These are phyloP conservation scores for Vinca minor DNA, from an alignment of 257 asterid genomes.

Conservation along the genomic window DNA sequence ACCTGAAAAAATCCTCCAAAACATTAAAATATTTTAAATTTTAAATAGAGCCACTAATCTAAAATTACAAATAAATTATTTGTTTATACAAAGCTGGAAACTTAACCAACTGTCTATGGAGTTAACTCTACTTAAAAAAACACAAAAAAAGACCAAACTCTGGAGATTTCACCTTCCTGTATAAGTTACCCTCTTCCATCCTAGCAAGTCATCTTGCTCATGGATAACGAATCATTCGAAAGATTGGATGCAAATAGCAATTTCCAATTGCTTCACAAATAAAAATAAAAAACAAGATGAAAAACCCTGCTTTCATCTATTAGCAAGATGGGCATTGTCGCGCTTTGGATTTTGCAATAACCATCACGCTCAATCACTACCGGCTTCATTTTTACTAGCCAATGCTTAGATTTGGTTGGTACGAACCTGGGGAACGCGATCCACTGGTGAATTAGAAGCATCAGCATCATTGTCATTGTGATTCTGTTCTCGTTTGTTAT, in stretches of 20 bases:
- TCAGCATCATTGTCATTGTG: conserved; percentile 4
- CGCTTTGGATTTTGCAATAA: not conserved
- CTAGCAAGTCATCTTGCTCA: not conserved
- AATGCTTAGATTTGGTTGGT: conserved; percentile 28
- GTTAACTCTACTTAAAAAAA: too few relatives aligned
- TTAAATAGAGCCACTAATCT: not conserved
- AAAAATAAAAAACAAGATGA: not conserved
- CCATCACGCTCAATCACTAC: conserved; percentile 15
- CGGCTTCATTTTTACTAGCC: conserved; percentile 32
- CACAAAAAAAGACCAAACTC: too few relatives aligned
- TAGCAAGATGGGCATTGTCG: not conserved
- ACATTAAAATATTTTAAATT: not conserved
- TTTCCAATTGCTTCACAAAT: not conserved
- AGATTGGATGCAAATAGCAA: too few relatives aligned
- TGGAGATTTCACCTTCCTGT: not conserved
- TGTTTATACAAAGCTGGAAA: not conserved
- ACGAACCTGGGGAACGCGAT: conserved; percentile 20
- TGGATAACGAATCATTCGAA: too few relatives aligned
- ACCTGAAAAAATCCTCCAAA: not conserved
- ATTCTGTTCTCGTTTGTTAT: conserved; percentile 16
- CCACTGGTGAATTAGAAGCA: conserved; percentile 18
- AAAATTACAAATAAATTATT: not conserved
- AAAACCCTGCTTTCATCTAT: not conserved
- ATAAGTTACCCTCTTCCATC: not conserved
- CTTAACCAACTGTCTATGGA: too few relatives aligned